Base-by-base conservation (phyloP, 495 filamentous ascomycete genomes). In the Paragyromitra xinjiangensis region DNA sequence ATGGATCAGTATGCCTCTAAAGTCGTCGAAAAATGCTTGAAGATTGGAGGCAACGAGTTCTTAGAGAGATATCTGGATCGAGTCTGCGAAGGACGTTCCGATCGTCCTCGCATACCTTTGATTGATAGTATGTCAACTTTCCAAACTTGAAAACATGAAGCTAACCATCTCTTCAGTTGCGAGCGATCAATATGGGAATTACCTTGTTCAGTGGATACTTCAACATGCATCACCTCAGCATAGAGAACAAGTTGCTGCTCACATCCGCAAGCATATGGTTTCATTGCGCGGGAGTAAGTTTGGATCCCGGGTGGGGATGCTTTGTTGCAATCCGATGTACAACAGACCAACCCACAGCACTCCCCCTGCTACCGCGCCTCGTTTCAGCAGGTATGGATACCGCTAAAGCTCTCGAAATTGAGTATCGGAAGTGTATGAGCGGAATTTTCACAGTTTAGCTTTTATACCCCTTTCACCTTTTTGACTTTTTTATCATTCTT, bases 1-100 rank as follows among this genome's bases (percentile, higher is more conserved):
- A 97, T 97, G 91, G 95, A 99, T 81, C 95, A 99, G 84, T 99
- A 97, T 84, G 96, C 96, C 24, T 99, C 95, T 45, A 99, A 99
- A 83, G 95, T 99, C 19, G 94, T 99, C 66, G 95, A 99, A 86
- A 99, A 99, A 84, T 99, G 95, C 77, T 88, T 99, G 75, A 99
- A 99, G 87, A 97, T 98, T 84, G 93, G 95, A 51, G 93, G 94
- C 26, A 85, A 89, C 29, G 94, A 98, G 51, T 99, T 99, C 82
- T 87, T 99, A 48, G 88, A 94, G 68, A 94, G 93, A 76, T 99
- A 98, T 82, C 92, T 99, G 50, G 91, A 95, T 81, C 90, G 94
- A 73, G 93, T 98, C 69, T 98, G 94, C 83, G 94, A 96, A 81
- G 93, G 93, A 61, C 93, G 93, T 71, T 84, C 91, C 45, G 94